A percentile compares a stretch with the other conserved stretches of the same genome.
Conservation (phyloP, 1,284 basidiomycete genomes). For the Singerocomus rubriflavus region DNA sequence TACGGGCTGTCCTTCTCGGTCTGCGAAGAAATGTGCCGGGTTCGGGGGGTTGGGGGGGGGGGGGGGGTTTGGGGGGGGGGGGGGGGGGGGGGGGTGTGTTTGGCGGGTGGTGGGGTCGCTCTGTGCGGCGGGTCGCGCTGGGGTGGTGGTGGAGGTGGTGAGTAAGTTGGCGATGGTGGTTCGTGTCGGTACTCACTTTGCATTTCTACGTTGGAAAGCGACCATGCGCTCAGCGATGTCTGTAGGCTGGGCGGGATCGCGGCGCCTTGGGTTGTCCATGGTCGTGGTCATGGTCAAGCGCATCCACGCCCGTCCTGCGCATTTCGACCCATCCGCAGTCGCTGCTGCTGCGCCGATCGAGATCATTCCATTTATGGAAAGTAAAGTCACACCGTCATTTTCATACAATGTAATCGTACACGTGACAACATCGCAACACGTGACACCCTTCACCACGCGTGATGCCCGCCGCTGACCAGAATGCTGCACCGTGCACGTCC, state of each 20-base stretch:
- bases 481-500: slow-evolving; percentile 42
- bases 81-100: slow-evolving; percentile 30
- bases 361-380: slow-evolving; percentile 26
- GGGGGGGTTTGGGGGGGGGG: slow-evolving; percentile 23
- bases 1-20: no score
- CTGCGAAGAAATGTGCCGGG: no score
- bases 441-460: slow-evolving; percentile 51
- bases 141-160: slow-evolving; percentile 3
- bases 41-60: slow-evolving; percentile 36
- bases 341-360: slow-evolving; percentile 32
- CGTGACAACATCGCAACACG: slow-evolving; percentile 2
- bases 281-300: slow-evolving; percentile 10
- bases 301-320: not conserved
- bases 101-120: slow-evolving; percentile 35
- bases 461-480: slow-evolving; percentile 68
- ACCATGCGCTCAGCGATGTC: slow-evolving; percentile 67
- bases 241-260: slow-evolving; percentile 47
- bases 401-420: slow-evolving; percentile 8
- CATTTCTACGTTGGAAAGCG: slow-evolving; percentile 61
- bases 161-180: no score
- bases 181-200: slow-evolving; percentile 44
- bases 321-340: slow-evolving; percentile 28
- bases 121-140: slow-evolving; percentile 47
- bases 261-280: slow-evolving; percentile 24
- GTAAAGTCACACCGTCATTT: slow-evolving; percentile 2